These are phyloP conservation scores for Elsinoe fawcettii DNA, from an alignment of 2,329 filamentous ascomycete species.

Conservation along the genomic window DNA sequence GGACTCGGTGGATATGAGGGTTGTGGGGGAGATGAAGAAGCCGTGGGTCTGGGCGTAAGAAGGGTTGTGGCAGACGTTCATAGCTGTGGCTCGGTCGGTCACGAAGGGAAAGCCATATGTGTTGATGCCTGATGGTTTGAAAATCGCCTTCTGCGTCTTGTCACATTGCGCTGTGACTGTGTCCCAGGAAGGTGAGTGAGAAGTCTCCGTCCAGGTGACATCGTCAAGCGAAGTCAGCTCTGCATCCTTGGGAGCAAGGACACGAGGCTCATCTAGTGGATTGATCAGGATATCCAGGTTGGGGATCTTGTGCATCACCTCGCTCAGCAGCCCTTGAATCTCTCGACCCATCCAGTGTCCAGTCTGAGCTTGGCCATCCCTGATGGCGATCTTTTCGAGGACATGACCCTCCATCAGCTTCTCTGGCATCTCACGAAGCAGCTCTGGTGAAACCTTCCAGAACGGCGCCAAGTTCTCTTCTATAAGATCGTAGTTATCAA, in stretches of 20 bases:
- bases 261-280: conserved; percentile 42
- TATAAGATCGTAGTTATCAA: conserved; percentile 15
- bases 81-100: neutral
- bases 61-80: conserved; percentile 40
- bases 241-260: conserved; percentile 26
- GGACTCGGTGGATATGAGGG: conserved; percentile 36
- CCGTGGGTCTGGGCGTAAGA: conserved; percentile 41
- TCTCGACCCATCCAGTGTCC: conserved; percentile 5
- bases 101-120: conserved; percentile 12
- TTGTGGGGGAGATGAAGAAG: conserved; percentile 38
- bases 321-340: neutral
- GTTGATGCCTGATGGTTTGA: neutral
- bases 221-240: neutral
- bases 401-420: neutral
- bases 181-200: conserved; percentile 6
- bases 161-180: neutral
- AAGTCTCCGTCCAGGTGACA: neutral
- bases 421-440: neutral
- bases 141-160: neutral
- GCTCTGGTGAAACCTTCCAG: conserved; percentile 10
- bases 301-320: conserved; percentile 24
- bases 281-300: conserved; percentile 41
- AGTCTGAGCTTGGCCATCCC: neutral
- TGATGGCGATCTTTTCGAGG: neutral
- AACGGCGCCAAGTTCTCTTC: conserved; percentile 7